These are phyloP conservation scores for Pinus taeda DNA, from an alignment of 75 land plant genomes.

Conservation along the genomic window DNA sequence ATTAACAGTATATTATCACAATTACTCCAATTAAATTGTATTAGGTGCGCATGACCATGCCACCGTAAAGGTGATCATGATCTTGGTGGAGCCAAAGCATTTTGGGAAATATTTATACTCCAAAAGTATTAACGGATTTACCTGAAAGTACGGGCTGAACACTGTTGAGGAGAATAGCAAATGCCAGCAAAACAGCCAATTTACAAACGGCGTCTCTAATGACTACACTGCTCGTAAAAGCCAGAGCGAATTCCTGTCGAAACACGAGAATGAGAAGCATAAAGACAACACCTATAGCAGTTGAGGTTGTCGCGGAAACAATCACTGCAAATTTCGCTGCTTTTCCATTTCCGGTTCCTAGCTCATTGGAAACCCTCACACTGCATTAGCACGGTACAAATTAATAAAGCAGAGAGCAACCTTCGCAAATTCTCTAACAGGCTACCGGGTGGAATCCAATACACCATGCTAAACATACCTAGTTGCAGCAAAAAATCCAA, in stretches of 20 bases:
- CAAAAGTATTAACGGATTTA: background rate
- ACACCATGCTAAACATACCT: conserved; percentile 24
- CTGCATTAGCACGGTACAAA: too few relatives aligned
- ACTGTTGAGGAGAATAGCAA: conserved; percentile 33
- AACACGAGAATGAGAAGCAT: conserved; percentile 34
- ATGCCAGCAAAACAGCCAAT: conserved; percentile 34
- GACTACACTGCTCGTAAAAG: conserved; percentile 43
- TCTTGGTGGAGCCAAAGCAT: too few relatives aligned
- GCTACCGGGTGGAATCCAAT: too few relatives aligned
- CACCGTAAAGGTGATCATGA: too few relatives aligned
- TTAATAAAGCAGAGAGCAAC: too few relatives aligned
- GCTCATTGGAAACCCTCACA: conserved; percentile 79
- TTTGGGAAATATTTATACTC: too few relatives aligned
- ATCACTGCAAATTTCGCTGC: conserved; percentile 64
- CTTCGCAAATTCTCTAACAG: background rate
- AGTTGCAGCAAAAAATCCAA: conserved; percentile 51
- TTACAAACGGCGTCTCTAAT: conserved; percentile 16
- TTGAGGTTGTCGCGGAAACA: conserved; percentile 38
- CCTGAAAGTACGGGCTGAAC: conserved; percentile 61
- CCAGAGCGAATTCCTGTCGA: conserved; percentile 36
- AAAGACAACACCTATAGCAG: conserved; percentile 51
- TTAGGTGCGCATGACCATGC: too few relatives aligned
- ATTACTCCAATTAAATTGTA: too few relatives aligned
- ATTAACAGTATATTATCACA: too few relatives aligned
- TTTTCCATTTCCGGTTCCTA: conserved; percentile 74